A percentile compares a stretch with the other conserved stretches of the same genome.
Conservation (phyloP, 2,329 filamentous ascomycete genomes). For the Pezicula rhizophila region DNA sequence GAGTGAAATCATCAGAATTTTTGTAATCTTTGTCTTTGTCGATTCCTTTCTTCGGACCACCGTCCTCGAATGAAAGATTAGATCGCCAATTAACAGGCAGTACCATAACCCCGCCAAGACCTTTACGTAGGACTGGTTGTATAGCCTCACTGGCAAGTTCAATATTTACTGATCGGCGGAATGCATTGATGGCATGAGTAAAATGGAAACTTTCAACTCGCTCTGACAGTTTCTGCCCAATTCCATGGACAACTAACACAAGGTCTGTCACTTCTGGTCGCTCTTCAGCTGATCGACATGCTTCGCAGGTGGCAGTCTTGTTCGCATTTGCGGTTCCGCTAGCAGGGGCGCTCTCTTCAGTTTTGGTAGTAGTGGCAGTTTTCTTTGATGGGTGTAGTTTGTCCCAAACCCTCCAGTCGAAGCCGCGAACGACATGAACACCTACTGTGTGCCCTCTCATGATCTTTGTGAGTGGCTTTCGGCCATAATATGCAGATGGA, state of each 20-base stretch:
- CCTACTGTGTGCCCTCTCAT: constrained; percentile 73
- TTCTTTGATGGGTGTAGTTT: constrained; percentile 48
- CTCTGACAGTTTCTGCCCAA: constrained; percentile 93
- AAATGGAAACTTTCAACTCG: constrained; percentile 95
- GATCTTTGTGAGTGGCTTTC: constrained; percentile 77
- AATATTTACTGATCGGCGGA: constrained; percentile 78
- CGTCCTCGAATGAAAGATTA: constrained; percentile 80
- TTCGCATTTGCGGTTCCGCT: constrained; percentile 10
- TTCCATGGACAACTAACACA: constrained; percentile 87
- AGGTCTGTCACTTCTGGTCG: constrained; percentile 75
- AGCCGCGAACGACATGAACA: constrained; percentile 82
- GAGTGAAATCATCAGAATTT: constrained; percentile 42
- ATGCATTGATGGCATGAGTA: constrained; percentile 89
- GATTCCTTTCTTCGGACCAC: constrained; percentile 52
- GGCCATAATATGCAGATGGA: constrained; percentile 78
- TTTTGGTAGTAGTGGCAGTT: constrained; percentile 25
- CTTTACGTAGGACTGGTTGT: constrained; percentile 66
- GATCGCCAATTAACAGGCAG: constrained; percentile 92
- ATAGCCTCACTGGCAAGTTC: constrained; percentile 72
- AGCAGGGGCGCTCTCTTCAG: constrained; percentile 17
- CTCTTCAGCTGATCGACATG: constrained; percentile 58
- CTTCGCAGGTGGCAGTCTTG: constrained; percentile 36
- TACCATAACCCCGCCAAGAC: constrained; percentile 88
- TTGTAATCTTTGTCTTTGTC: constrained; percentile 51
- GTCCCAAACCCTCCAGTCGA: constrained; percentile 73